Evolutionary conservation across 768 basidiomycete species (phyloP).

Genomic region (Suillus plorans): DNA sequence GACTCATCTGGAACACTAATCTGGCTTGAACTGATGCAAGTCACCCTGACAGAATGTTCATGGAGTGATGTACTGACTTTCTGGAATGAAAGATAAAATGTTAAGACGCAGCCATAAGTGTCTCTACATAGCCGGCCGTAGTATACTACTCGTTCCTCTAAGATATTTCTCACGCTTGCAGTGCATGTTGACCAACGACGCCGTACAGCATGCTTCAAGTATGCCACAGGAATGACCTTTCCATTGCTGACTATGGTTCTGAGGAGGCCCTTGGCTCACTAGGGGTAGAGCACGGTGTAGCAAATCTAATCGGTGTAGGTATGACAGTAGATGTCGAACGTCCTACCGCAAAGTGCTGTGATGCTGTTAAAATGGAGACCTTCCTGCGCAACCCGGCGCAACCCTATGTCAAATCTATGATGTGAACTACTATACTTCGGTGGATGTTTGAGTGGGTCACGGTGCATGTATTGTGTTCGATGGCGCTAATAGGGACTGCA

Average conservation of each 20-base stretch:
- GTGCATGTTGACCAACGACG: neutral
- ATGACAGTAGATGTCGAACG: neutral
- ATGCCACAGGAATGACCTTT: neutral
- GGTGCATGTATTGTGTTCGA: constrained; percentile 10
- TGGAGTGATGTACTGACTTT: neutral
- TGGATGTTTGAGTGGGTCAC: neutral
- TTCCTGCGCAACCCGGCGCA: neutral
- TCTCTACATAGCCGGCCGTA: neutral
- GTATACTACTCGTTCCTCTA: no score
- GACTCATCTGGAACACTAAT: neutral
- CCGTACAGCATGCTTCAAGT: neutral
- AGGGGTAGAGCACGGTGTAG: neutral
- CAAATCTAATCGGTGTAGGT: neutral
- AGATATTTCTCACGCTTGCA: neutral
- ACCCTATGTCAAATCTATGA: neutral
- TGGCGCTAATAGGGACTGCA: constrained; percentile 7
- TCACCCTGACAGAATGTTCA: neutral
- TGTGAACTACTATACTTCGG: neutral
- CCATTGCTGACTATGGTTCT: neutral
- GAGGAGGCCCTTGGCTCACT: neutral
- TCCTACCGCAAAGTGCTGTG: neutral
- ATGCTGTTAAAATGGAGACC: neutral
- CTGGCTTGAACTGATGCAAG: neutral
- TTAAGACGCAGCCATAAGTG: neutral
- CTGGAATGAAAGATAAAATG: neutral